Evolutionary conservation across 257 asterid species (phyloP).

Genomic region (Solanum sitiens): DNA sequence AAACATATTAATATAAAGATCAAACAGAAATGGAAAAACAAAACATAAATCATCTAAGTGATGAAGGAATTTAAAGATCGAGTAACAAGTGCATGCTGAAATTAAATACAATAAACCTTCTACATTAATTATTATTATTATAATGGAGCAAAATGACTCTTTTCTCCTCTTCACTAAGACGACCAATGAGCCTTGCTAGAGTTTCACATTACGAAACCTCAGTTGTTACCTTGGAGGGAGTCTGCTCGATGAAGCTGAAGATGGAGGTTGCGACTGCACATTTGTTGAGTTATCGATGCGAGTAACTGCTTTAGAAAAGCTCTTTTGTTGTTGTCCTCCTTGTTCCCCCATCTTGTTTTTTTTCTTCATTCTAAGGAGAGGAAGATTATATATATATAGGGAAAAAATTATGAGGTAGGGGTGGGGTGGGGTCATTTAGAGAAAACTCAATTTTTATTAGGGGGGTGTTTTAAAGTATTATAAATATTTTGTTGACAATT

Average conservation of each 20-base stretch:
- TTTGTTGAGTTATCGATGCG: not conserved
- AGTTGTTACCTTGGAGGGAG: not conserved
- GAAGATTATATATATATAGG: too few species aligned
- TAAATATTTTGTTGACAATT: too few species aligned
- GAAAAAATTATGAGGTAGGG: too few species aligned
- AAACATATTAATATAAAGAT: too few species aligned
- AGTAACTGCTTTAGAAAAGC: accelerated
- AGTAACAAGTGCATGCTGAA: not conserved
- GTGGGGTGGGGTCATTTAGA: too few species aligned
- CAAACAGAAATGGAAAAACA: too few species aligned
- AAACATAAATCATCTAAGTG: too few species aligned
- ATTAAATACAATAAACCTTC: not conserved
- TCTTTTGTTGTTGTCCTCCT: too few species aligned
- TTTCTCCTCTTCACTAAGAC: not conserved
- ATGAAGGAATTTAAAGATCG: not conserved
- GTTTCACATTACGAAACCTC: not conserved
- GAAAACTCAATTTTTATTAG: too few species aligned
- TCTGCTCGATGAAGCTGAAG: not conserved
- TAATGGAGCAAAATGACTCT: not conserved
- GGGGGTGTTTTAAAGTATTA: too few species aligned
- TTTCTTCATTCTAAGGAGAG: too few species aligned
- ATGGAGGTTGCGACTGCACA: not conserved
- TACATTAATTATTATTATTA: not conserved
- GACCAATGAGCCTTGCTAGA: not conserved
- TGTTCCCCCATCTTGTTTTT: too few species aligned